Evolutionary conservation across 2,329 filamentous ascomycete genomes (phyloP).

Genomic region (Clonostachys rosea): DNA sequence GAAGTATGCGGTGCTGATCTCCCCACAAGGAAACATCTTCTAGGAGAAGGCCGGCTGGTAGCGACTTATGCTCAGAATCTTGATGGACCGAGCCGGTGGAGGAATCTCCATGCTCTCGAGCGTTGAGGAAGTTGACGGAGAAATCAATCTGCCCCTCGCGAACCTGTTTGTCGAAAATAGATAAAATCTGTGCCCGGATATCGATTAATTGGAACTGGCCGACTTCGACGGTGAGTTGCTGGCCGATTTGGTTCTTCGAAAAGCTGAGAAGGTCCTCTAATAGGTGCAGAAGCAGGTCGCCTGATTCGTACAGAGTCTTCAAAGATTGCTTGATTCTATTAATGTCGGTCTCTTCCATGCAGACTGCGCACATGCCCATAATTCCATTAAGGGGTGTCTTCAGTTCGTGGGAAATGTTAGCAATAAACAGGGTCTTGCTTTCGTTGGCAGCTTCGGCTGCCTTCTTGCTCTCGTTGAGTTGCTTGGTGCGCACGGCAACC

Average conservation of each 20-base stretch:
- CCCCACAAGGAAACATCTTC: slow-evolving; percentile 88
- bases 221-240: slow-evolving; percentile 76
- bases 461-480: slow-evolving; percentile 86
- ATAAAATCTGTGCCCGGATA: slow-evolving; percentile 73
- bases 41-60: slow-evolving; percentile 33
- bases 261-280: slow-evolving; percentile 88
- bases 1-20: slow-evolving; percentile 86
- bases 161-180: slow-evolving; percentile 88
- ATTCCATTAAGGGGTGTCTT: slow-evolving; percentile 96
- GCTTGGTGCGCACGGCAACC: slow-evolving; percentile 75
- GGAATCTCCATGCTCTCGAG: slow-evolving; percentile 41
- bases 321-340: slow-evolving; percentile 75
- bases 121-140: slow-evolving; percentile 61
- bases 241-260: slow-evolving; percentile 90
- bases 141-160: slow-evolving; percentile 74
- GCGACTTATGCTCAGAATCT: not conserved
- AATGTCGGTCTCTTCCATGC: slow-evolving; percentile 86
- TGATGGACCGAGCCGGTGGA: not conserved
- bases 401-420: slow-evolving; percentile 83
- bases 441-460: slow-evolving; percentile 93
- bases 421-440: slow-evolving; percentile 96
- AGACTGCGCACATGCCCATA: slow-evolving; percentile 87
- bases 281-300: slow-evolving; percentile 77
- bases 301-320: slow-evolving; percentile 72
- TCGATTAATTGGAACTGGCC: slow-evolving; percentile 83